Conservation (phyloP, 163 green algal species). For the Coccomyxa subellipsoidea region DNA sequence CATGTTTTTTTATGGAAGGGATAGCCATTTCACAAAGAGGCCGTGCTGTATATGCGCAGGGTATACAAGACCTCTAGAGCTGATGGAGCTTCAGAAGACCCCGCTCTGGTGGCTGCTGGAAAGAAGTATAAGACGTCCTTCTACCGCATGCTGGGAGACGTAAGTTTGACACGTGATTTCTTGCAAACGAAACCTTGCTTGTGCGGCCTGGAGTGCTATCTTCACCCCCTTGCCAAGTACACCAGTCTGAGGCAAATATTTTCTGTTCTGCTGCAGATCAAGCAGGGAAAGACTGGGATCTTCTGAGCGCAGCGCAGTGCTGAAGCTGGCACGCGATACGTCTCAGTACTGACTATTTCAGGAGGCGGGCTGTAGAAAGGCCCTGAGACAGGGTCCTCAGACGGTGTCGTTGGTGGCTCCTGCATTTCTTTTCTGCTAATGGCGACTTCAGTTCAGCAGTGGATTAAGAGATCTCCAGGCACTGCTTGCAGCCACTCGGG, state of each 20-base stretch:
- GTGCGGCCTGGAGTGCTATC: too few species aligned
- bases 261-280: neutral
- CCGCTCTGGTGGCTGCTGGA: neutral
- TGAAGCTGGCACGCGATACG: neutral
- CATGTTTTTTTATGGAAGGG: neutral
- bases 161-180: neutral
- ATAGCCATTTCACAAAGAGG: neutral
- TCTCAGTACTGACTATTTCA: neutral
- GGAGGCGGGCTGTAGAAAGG: neutral
- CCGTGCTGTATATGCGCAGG: neutral
- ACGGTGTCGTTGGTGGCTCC: neutral
- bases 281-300: conserved; percentile 2
- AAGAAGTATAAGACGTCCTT: conserved; percentile 6
- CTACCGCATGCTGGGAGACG: conserved; percentile 1
- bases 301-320: neutral
- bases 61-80: neutral
- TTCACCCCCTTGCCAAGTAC: too few species aligned
- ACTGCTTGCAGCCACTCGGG: too few species aligned
- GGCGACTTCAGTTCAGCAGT: neutral
- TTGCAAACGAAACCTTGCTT: neutral
- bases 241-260: neutral
- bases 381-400: too few species aligned
- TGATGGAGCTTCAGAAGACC: neutral
- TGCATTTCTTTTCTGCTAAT: neutral
- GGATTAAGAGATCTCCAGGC: neutral